Percentiles rank a stretch among this genome's conserved stretches.
Evolutionary conservation across 192 early-diverging fungal genomes (phyloP).

Genomic region (Coemansia umbellata): DNA sequence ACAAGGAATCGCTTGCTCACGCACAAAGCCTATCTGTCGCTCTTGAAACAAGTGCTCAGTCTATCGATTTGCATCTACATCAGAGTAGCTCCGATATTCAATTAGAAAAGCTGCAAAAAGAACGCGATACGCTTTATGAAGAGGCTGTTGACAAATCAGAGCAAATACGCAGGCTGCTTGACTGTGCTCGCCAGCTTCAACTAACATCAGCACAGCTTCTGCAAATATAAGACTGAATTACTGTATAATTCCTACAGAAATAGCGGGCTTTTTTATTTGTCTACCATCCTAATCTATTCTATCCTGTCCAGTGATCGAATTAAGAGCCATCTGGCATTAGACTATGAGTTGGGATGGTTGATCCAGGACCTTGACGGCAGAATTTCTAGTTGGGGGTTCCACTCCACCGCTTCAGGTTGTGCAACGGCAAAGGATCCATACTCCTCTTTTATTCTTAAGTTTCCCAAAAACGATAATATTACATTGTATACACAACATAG

Average conservation of each 20-base stretch:
- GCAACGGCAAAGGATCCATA: too few species aligned
- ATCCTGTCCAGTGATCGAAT: too few species aligned
- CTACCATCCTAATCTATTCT: too few species aligned
- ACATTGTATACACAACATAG: too few species aligned
- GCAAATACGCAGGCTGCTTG: conserved; percentile 28
- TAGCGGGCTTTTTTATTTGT: too few species aligned
- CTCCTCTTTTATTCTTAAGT: too few species aligned
- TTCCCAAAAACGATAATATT: too few species aligned
- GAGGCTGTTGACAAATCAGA: conserved; percentile 32
- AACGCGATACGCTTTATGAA: conserved; percentile 16
- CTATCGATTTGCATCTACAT: background rate
- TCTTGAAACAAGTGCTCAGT: background rate
- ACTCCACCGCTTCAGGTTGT: too few species aligned
- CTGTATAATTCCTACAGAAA: background rate
- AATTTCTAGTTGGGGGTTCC: too few species aligned
- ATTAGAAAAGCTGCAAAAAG: conserved; percentile 10
- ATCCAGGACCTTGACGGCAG: too few species aligned
- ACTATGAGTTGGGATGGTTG: too few species aligned
- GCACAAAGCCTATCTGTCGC: conserved; percentile 10
- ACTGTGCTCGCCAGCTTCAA: conserved; percentile 41
- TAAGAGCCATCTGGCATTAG: too few species aligned
- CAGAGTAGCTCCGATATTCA: background rate
- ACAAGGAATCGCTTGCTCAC: conserved; percentile 21
- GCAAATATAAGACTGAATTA: conserved; percentile 16
- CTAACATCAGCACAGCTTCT: conserved; percentile 41